Evolutionary conservation across 176 grass and related monocot species (phyloP).

Genomic region (Carex kokanica): DNA sequence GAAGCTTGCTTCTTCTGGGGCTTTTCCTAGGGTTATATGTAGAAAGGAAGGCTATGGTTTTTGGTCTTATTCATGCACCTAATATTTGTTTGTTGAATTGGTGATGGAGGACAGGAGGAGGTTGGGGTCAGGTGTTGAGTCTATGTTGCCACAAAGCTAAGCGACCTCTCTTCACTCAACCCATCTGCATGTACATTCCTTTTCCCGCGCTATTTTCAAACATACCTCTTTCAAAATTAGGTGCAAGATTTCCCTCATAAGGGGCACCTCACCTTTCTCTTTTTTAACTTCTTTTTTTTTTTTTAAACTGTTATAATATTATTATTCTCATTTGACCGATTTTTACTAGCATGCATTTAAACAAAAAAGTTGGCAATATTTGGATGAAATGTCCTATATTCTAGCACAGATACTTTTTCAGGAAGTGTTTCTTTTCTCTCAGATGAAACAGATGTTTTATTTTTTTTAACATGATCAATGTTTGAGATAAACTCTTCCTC

Average conservation of each 20-base stretch:
- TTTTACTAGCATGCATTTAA: no score
- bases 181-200: not conserved
- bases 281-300: not conserved
- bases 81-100: conserved; percentile 37
- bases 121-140: conserved; percentile 76
- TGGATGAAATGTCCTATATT: no score
- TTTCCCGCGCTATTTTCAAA: conserved; percentile 25
- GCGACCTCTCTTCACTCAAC: conserved; percentile 36
- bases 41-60: conserved; percentile 24
- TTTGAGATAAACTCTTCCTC: no score
- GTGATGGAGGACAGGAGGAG: conserved; percentile 44
- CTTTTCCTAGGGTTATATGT: conserved; percentile 8
- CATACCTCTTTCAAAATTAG: conserved; percentile 25
- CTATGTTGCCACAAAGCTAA: conserved; percentile 96
- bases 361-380: no score
- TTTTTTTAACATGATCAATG: no score
- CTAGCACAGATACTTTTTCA: no score
- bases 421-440: no score
- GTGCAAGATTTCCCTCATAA: not conserved
- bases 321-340: no score
- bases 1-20: conserved; percentile 39
- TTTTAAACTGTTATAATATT: no score
- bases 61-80: conserved; percentile 43
- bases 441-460: no score
- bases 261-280: not conserved